Evolutionary conservation across 495 filamentous ascomycete genomes (phyloP).

Genomic region (Penicillium tannophilum): DNA sequence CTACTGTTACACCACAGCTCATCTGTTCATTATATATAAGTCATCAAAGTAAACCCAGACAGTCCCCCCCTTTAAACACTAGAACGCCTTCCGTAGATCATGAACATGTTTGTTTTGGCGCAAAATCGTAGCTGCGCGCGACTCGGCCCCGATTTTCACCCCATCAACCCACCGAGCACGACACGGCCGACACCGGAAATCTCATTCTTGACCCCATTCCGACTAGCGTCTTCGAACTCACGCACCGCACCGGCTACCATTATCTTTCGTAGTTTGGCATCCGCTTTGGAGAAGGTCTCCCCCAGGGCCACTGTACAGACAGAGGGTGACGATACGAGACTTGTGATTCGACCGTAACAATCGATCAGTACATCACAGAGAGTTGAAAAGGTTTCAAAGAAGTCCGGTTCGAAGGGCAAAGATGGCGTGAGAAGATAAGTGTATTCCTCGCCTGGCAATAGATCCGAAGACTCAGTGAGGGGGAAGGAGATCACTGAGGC

Average conservation of each 20-base stretch:
- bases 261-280: conserved; percentile 80
- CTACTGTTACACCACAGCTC: not conserved
- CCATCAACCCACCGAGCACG: conserved; percentile 84
- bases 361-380: conserved; percentile 95
- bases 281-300: conserved; percentile 88
- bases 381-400: conserved; percentile 95
- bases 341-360: conserved; percentile 77
- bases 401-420: conserved; percentile 97
- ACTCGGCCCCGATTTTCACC: conserved; percentile 39
- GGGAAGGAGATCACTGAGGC: conserved; percentile 48
- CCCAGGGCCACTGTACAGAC: conserved; percentile 64
- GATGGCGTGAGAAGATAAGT: conserved; percentile 84
- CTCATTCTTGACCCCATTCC: conserved; percentile 74
- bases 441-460: conserved; percentile 76
- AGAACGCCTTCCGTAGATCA: conserved; percentile 17
- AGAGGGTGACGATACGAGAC: conserved; percentile 66
- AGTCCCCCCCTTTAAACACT: not conserved
- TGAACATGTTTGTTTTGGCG: conserved; percentile 6
- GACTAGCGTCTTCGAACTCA: conserved; percentile 89
- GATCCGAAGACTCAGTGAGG: conserved; percentile 54
- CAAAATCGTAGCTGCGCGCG: not conserved
- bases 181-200: conserved; percentile 82
- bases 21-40: not conserved
- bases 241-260: conserved; percentile 81
- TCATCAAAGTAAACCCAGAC: not conserved